Conservation (phyloP, 805 yeast species). For the Lachancea sp. region DNA sequence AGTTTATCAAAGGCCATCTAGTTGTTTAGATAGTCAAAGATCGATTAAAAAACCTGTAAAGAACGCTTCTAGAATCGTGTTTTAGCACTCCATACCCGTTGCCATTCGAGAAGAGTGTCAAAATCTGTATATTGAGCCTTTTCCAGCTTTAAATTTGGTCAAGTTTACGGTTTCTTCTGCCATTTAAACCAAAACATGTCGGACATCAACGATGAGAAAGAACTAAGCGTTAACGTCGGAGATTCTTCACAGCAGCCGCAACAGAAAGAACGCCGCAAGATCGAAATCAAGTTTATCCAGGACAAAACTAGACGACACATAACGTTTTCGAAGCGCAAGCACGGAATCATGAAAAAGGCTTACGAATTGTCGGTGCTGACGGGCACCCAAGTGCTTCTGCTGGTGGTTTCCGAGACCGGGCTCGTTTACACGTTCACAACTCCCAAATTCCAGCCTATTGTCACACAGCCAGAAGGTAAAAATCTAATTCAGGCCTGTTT, state of each 20-base stretch:
- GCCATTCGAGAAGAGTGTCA: no score
- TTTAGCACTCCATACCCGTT: no score
- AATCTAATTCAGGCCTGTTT: conserved; percentile 93
- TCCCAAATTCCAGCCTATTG: conserved; percentile 97
- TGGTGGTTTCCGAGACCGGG: conserved; percentile 98
- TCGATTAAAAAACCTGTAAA: neutral
- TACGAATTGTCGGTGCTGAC: conserved; percentile 93
- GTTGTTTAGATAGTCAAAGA: neutral
- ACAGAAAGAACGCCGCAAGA: conserved; percentile 70
- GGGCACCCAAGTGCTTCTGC: conserved; percentile 90
- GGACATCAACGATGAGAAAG: conserved; percentile 8
- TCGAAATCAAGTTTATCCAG: conserved; percentile 94
- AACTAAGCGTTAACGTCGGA: conserved; percentile 7
- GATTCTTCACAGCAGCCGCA: conserved; percentile 6
- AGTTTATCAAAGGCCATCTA: neutral
- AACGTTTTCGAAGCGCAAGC: conserved; percentile 95
- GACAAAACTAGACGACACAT: conserved; percentile 97
- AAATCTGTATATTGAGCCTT: no score
- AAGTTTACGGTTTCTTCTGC: no score
- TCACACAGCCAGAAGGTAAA: conserved; percentile 95
- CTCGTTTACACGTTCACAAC: conserved; percentile 96
- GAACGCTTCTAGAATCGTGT: neutral
- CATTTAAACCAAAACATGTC: conserved; percentile 1
- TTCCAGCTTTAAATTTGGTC: no score
- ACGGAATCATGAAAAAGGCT: conserved; percentile 99